phyloP scores from a whole-genome alignment of 306 rosid species.

The Notholithocarpus densiflorus region DNA sequence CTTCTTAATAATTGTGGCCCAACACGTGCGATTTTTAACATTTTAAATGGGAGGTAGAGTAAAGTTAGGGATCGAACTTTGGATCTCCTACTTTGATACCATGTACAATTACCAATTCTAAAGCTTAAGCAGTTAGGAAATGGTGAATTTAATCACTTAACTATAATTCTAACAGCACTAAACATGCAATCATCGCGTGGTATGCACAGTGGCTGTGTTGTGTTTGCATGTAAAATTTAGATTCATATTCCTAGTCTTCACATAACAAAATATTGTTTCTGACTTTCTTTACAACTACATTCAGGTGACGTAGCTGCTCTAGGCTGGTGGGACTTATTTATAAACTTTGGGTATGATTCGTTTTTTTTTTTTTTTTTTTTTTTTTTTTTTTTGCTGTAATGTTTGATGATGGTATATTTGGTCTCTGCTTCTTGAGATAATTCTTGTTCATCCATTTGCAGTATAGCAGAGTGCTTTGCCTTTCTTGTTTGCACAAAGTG shows the following conservation, averaged over 20 bases:
- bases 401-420: slow-evolving; percentile 4
- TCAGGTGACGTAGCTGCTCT: slow-evolving; percentile 87
- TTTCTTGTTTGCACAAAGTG: slow-evolving; percentile 97
- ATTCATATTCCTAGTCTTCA: neutral
- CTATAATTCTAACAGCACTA: neutral
- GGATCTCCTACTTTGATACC: too few species aligned
- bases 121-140: too few species aligned
- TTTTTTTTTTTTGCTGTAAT: slow-evolving; percentile 16
- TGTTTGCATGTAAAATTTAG: neutral
- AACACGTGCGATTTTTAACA: too few species aligned
- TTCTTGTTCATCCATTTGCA: slow-evolving; percentile 38
- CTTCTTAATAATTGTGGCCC: too few species aligned
- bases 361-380: slow-evolving; percentile 11
- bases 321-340: slow-evolving; percentile 98
- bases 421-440: slow-evolving; percentile 17
- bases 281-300: slow-evolving; percentile 15
- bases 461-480: slow-evolving; percentile 95
- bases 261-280: neutral
- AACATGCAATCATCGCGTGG: neutral
- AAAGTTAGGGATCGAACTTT: too few species aligned
- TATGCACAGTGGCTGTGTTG: neutral
- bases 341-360: slow-evolving; percentile 66
- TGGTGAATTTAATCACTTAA: too few species aligned
- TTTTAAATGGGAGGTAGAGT: too few species aligned
- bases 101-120: too few species aligned